A percentile compares a stretch with the other conserved stretches of the same genome.
These are phyloP conservation scores for Hyaloscypha hepaticicola DNA, from an alignment of 495 filamentous ascomycete species.

Conservation along the genomic window DNA sequence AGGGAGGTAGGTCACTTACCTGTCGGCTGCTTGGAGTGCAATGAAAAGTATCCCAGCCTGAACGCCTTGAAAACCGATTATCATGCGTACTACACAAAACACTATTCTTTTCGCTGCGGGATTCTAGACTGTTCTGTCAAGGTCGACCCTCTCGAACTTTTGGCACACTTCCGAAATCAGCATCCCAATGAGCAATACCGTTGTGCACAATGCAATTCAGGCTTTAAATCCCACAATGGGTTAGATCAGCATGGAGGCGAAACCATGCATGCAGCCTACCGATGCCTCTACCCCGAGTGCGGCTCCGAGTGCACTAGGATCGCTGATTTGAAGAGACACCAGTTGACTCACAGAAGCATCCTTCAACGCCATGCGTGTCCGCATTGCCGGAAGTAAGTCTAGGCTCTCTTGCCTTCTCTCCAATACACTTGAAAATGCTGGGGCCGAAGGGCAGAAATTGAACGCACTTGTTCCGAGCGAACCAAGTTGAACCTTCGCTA, in stretches of 20 bases:
- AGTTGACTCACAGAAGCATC: constrained; percentile 22
- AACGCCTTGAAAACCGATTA: too few relatives aligned
- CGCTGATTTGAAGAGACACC: constrained; percentile 34
- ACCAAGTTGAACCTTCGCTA: too few relatives aligned
- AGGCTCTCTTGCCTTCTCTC: background rate
- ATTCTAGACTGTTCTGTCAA: constrained; percentile 15
- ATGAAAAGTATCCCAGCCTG: too few relatives aligned
- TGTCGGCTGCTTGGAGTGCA: background rate
- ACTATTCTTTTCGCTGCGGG: constrained; percentile 3
- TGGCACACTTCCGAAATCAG: background rate
- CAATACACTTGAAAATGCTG: too few relatives aligned
- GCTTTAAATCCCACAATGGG: background rate
- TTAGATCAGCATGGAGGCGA: constrained; percentile 6
- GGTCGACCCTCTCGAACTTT: too few relatives aligned
- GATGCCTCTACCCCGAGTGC: constrained; percentile 25
- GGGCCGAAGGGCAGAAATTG: too few relatives aligned
- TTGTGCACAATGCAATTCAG: constrained; percentile 6
- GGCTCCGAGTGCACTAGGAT: constrained; percentile 28
- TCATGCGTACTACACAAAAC: too few relatives aligned
- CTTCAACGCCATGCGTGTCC: constrained; percentile 29
- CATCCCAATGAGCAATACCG: background rate
- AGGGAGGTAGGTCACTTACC: background rate
- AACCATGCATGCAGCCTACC: constrained; percentile 12
- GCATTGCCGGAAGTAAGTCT: constrained; percentile 32
- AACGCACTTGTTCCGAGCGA: too few relatives aligned